Percentiles rank a stretch among this genome's conserved stretches.
These are phyloP conservation scores for Sedum album DNA, from an alignment of 164 flowering plant species.

Conservation along the genomic window DNA sequence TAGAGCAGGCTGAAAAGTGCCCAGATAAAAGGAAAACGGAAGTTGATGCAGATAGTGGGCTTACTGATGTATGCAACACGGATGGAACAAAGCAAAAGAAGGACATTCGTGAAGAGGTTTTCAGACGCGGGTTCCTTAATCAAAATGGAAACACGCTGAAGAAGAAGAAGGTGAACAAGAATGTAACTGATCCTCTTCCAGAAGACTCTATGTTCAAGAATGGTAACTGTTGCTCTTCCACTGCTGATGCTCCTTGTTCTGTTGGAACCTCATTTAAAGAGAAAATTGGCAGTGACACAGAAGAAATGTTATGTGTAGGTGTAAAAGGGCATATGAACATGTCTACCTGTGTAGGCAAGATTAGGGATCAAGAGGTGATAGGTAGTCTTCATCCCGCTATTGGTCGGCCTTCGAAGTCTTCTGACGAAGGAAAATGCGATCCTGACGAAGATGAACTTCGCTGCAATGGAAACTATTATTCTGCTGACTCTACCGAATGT, in stretches of 20 bases:
- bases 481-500: not conserved
- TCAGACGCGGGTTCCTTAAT: constrained; percentile 9
- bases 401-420: not conserved
- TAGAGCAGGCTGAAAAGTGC: not conserved
- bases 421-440: not conserved
- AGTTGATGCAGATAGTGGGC: not conserved
- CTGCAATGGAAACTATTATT: not conserved
- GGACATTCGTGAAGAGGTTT: constrained; percentile 3
- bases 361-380: not conserved
- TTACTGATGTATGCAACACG: not conserved
- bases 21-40: not conserved
- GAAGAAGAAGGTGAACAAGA: not conserved
- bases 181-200: not conserved
- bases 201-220: not conserved
- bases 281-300: not conserved
- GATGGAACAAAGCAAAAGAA: not conserved
- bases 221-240: not conserved
- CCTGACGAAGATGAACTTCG: not conserved
- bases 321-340: constrained; percentile 1
- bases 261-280: not conserved
- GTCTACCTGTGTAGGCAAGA: not conserved
- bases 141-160: constrained; percentile 7
- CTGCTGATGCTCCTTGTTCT: not conserved
- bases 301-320: not conserved
- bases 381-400: not conserved